phyloP scores from a whole-genome alignment of 176 grass and related monocot species.

The Dendrocalamus sinicus region DNA sequence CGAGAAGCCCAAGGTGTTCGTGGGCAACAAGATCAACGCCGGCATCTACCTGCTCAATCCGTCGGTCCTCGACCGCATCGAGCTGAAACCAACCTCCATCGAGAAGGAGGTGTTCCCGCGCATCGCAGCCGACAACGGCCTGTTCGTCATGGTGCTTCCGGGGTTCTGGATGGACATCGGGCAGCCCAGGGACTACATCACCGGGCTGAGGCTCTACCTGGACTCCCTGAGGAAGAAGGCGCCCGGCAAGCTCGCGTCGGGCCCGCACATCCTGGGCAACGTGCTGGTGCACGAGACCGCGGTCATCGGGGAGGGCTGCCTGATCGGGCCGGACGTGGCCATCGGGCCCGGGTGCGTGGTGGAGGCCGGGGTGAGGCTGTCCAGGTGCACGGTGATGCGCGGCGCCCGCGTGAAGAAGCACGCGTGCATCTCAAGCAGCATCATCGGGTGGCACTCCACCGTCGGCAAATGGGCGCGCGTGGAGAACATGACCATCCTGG shows the following conservation, averaged over 20 bases:
- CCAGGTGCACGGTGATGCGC: slow-evolving; percentile 81
- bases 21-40: slow-evolving; percentile 94
- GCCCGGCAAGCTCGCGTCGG: slow-evolving; percentile 53
- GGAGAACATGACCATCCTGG: slow-evolving; percentile 96
- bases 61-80: slow-evolving; percentile 69
- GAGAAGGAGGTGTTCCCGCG: slow-evolving; percentile 89
- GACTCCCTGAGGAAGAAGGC: slow-evolving; percentile 77
- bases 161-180: slow-evolving; percentile 98
- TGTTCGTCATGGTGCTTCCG: slow-evolving; percentile 76
- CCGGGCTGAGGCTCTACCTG: slow-evolving; percentile 78
- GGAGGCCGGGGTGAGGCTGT: slow-evolving; percentile 80
- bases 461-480: slow-evolving; percentile 87
- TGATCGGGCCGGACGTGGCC: slow-evolving; percentile 85
- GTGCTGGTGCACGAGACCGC: slow-evolving; percentile 82
- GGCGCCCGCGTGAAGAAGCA: slow-evolving; percentile 86
- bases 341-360: slow-evolving; percentile 75
- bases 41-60: slow-evolving; percentile 89
- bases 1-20: slow-evolving; percentile 87
- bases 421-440: slow-evolving; percentile 81
- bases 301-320: slow-evolving; percentile 70
- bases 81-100: slow-evolving; percentile 85
- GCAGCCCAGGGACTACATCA: slow-evolving; percentile 90
- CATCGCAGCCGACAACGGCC: slow-evolving; percentile 61
- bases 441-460: slow-evolving; percentile 86
- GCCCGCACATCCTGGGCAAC: slow-evolving; percentile 76